A percentile compares a stretch with the other conserved stretches of the same genome.
Conservation (phyloP, 2,329 filamentous ascomycete genomes). For the Aspergillus novofumigatus region DNA sequence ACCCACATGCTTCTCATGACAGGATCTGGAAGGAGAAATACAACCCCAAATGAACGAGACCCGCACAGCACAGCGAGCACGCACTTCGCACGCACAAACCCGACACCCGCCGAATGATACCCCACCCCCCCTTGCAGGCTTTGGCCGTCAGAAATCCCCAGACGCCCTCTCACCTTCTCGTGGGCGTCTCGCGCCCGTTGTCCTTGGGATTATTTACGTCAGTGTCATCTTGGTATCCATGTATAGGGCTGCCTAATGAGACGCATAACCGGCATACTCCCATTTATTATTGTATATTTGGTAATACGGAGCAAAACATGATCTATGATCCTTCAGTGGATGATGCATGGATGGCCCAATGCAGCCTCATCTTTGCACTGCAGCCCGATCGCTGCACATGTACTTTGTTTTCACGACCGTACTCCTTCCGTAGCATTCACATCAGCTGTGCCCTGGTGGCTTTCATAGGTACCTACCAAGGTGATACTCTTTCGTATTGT, state of each 20-base stretch:
- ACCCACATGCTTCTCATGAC: constrained; percentile 3
- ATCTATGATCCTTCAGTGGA: not conserved
- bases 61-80: not conserved
- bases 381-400: constrained; percentile 9
- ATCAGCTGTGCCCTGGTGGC: not conserved
- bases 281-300: not conserved
- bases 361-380: constrained; percentile 13
- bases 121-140: not conserved
- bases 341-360: constrained; percentile 6
- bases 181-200: too few relatives aligned
- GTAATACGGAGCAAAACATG: not conserved
- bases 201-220: not conserved
- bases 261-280: not conserved
- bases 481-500: not conserved
- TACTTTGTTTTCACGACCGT: not conserved
- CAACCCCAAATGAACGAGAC: constrained; percentile 44
- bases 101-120: not conserved
- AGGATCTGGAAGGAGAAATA: constrained; percentile 99
- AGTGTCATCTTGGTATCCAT: not conserved
- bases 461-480: too few relatives aligned
- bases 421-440: not conserved
- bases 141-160: too few relatives aligned
- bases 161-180: too few relatives aligned
- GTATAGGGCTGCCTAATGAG: not conserved
- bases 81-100: not conserved